Evolutionary conservation across 352 stramenopile species (phyloP).

Genomic region (Globisporangium yorkense): DNA sequence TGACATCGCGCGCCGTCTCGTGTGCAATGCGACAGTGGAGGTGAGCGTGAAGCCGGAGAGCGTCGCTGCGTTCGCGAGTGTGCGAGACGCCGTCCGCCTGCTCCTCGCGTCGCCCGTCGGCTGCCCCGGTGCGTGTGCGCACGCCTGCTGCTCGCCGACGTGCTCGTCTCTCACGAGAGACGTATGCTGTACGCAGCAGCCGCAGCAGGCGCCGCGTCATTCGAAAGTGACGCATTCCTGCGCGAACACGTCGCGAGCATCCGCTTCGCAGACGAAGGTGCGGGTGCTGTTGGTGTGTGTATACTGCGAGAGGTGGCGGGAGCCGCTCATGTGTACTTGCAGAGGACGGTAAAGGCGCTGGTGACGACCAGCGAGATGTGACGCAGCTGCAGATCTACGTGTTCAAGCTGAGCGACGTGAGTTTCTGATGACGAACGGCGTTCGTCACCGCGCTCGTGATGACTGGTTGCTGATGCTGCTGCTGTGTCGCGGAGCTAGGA

Average conservation of each 20-base stretch:
- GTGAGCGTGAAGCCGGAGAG: conserved; percentile 47
- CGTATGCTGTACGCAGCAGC: not conserved
- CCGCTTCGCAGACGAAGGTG: conserved; percentile 37
- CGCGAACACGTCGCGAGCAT: conserved; percentile 31
- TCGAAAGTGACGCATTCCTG: conserved; percentile 21
- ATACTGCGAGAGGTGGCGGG: not conserved
- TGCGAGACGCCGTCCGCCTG: conserved; percentile 19
- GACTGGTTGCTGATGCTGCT: not conserved
- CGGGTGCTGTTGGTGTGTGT: not conserved
- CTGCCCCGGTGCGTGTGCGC: not conserved
- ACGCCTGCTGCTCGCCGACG: not conserved
- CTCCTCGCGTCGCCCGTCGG: not conserved
- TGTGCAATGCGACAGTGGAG: conserved; percentile 36
- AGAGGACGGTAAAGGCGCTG: not conserved
- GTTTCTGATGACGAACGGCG: not conserved
- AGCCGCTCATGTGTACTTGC: conserved; percentile 7
- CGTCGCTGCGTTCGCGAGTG: conserved; percentile 27
- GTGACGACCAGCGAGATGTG: conserved; percentile 10
- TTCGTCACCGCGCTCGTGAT: not conserved
- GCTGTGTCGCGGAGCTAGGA: conserved; percentile 37
- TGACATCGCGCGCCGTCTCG: not conserved
- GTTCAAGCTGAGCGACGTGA: conserved; percentile 66
- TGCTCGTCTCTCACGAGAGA: not conserved
- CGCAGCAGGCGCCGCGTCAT: conserved; percentile 22
- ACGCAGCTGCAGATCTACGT: conserved; percentile 53